Evolutionary conservation across 2,329 filamentous ascomycete species (phyloP), one percentile per base, ranked within the genome.

Genomic region (Colletotrichum sp.): DNA sequence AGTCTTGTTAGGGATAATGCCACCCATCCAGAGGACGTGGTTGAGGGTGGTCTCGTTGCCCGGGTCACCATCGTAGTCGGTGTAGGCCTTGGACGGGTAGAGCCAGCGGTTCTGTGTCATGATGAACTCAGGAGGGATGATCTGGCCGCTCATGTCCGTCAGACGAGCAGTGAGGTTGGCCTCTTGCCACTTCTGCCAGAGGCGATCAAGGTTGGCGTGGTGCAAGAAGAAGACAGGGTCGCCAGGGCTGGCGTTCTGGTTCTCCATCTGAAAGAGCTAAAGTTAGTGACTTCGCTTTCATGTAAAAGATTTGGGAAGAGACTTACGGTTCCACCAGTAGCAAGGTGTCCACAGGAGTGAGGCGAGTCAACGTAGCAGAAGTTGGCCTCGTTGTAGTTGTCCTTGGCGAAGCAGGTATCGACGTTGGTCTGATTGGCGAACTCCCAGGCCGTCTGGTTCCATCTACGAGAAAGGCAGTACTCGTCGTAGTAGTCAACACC

Each of bases 11-110:
- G 78, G 78, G 10, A 81, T 74, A 13, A 82, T 78, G 10, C 78
- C 81, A 65, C 78, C 77, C 80, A 82, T 80, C 57, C 80, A 76
- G 30, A 83, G 61, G 18, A 78, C 77, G 74, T 82, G 80, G 9
- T 76, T 77, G 12, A 83, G 67, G 5, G 80, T 82, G 4, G 78
- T 79, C 4, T 34, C 72, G 39, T 76, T 77, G 48, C 78, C 79
- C 2, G 75, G 67, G 61, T 81, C 74, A 12, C 80, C 79, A n/a
- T 68, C 71, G 30, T 73, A 73, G 7, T 73, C 64, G n/a, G 55
- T 59, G 55, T 68, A 68, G 7, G 71, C 71, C 55, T 52, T 59
- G 39, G 70, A 73, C 18, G 71, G 71, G 32, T 59, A 32, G 9
- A 73, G 64, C 71, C 64, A 73, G 13, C 64, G 34, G 18, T 73